phyloP scores from a whole-genome alignment of 1,284 basidiomycete genomes.

The Rhodotorula sp. region DNA sequence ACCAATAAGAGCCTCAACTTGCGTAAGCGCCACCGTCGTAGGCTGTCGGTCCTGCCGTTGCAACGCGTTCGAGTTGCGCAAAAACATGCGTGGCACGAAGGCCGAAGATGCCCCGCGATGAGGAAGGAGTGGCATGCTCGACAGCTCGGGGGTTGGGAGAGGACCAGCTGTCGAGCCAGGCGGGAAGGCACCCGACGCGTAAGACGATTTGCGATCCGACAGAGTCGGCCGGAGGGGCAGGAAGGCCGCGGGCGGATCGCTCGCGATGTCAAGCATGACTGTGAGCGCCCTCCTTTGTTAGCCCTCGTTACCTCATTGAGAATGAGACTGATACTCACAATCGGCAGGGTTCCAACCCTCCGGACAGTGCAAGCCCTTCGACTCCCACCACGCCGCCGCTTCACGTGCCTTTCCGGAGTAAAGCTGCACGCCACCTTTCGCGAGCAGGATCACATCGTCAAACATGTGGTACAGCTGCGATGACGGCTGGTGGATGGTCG shows the following conservation, averaged over 20 bases:
- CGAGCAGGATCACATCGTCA: constrained; percentile 72
- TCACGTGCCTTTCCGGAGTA: constrained; percentile 74
- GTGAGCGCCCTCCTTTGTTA: not conserved
- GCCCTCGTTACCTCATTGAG: not conserved
- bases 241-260: constrained; percentile 8
- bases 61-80: constrained; percentile 23
- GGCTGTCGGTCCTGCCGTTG: constrained; percentile 12
- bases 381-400: constrained; percentile 63
- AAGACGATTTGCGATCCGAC: not conserved
- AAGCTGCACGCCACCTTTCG: constrained; percentile 66
- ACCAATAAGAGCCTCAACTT: constrained; percentile 70
- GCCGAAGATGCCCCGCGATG: constrained; percentile 9
- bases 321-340: constrained; percentile 50
- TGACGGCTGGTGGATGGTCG: constrained; percentile 53
- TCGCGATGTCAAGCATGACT: constrained; percentile 70
- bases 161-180: not conserved
- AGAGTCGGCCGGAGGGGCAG: not conserved
- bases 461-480: constrained; percentile 82
- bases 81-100: constrained; percentile 12
- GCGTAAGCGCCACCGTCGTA: constrained; percentile 73
- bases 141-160: not conserved
- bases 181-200: not conserved
- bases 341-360: constrained; percentile 85
- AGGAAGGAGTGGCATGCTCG: not conserved
- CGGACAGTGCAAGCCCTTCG: constrained; percentile 55